Evolutionary conservation across 2,329 filamentous ascomycete genomes (phyloP).

Genomic region (Colletotrichum tanaceti): DNA sequence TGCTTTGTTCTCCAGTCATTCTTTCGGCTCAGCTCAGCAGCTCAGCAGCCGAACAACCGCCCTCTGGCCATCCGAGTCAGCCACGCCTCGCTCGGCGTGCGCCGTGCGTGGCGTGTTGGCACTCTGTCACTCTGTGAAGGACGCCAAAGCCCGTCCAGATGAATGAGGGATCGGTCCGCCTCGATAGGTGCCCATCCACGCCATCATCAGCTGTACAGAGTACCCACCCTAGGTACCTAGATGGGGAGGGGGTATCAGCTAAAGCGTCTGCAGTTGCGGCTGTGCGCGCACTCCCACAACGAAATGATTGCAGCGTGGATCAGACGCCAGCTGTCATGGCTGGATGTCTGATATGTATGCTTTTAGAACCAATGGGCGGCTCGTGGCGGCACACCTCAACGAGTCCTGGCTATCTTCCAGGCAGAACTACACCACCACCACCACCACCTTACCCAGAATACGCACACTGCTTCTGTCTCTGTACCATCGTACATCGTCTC

Average conservation of each 20-base stretch:
- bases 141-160: not conserved
- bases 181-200: too few species aligned
- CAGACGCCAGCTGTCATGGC: not conserved
- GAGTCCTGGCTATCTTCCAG: not conserved
- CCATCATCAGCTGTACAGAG: too few species aligned
- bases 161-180: not conserved
- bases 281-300: not conserved
- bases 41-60: too few species aligned
- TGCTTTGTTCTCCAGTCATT: slow-evolving; percentile 26
- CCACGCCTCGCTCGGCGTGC: not conserved
- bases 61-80: slow-evolving; percentile 19
- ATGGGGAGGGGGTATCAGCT: not conserved
- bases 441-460: not conserved
- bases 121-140: too few species aligned
- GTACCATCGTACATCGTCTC: not conserved
- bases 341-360: not conserved
- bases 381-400: not conserved
- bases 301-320: not conserved
- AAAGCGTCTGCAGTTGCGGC: not conserved
- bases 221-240: too few species aligned
- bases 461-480: too few species aligned
- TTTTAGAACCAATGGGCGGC: not conserved
- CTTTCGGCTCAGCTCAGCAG: slow-evolving; percentile 4
- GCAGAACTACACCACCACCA: not conserved
- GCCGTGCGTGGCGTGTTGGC: too few species aligned